phyloP scores from a whole-genome alignment of 305 asterid species.

The Nicotiana rustica region DNA sequence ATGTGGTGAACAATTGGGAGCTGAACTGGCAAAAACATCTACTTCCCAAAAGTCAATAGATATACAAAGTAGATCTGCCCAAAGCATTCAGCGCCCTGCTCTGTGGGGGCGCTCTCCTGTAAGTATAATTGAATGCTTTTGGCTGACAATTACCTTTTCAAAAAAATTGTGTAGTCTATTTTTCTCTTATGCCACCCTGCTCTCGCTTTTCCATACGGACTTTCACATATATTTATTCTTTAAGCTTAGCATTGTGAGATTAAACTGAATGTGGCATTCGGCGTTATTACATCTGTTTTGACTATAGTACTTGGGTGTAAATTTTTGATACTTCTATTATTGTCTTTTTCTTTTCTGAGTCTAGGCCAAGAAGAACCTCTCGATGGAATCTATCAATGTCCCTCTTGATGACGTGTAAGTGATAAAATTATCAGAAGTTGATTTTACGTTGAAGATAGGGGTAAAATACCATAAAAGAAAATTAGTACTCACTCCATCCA shows the following conservation, averaged over 20 bases:
- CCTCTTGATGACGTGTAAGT: constrained; percentile 82
- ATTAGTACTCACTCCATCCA: background rate
- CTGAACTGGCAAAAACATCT: constrained; percentile 53
- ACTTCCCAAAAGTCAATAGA: constrained; percentile 42
- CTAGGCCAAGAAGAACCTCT: constrained; percentile 66
- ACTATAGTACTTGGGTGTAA: background rate
- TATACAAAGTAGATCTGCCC: constrained; percentile 47
- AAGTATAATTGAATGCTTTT: constrained; percentile 43
- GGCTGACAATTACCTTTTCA: background rate
- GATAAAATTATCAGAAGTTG: constrained; percentile 36
- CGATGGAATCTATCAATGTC: constrained; percentile 78
- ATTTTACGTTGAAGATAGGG: background rate
- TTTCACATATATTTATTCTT: background rate
- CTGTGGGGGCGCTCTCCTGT: constrained; percentile 79
- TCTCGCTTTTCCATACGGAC: background rate
- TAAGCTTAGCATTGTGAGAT: background rate
- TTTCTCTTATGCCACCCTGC: background rate
- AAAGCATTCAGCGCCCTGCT: constrained; percentile 54
- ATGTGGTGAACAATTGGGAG: constrained; percentile 46
- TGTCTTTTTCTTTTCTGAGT: constrained; percentile 20
- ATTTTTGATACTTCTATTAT: background rate
- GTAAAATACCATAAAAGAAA: background rate
- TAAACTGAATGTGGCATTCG: background rate
- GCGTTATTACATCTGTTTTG: background rate
- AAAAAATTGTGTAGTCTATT: background rate